phyloP scores from a whole-genome alignment of 768 basidiomycete species.

The Tephrocybe sp. region DNA sequence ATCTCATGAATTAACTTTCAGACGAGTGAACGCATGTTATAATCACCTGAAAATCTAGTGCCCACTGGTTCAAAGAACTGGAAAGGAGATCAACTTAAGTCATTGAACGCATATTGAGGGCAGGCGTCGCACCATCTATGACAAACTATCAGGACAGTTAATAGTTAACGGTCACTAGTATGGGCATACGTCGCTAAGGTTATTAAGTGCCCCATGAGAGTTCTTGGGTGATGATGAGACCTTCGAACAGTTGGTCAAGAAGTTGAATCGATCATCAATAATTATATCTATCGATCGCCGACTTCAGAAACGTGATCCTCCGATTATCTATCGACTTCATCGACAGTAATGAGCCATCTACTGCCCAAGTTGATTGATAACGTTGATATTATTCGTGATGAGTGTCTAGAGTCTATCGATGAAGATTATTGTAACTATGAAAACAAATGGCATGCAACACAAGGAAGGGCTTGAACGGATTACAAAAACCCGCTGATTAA shows the following conservation, averaged over 20 bases:
- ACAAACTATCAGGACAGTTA: not conserved
- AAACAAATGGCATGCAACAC: slow-evolving; percentile 17
- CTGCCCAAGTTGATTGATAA: not conserved
- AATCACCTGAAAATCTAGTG: slow-evolving; percentile 85
- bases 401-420: slow-evolving; percentile 10
- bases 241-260: too few relatives aligned
- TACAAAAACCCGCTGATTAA: slow-evolving; percentile 1
- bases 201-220: slow-evolving; percentile 80
- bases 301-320: too few relatives aligned
- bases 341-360: too few relatives aligned
- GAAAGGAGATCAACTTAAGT: slow-evolving; percentile 3
- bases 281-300: too few relatives aligned
- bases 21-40: not conserved
- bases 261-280: too few relatives aligned
- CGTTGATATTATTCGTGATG: not conserved
- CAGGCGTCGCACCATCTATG: slow-evolving; percentile 16
- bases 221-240: not conserved
- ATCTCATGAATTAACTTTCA: too few relatives aligned
- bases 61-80: slow-evolving; percentile 97
- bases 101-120: slow-evolving; percentile 1
- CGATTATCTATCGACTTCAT: too few relatives aligned
- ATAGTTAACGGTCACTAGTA: not conserved
- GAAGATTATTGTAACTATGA: slow-evolving; percentile 17
- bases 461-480: slow-evolving; percentile 4
- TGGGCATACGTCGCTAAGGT: slow-evolving; percentile 75